A percentile compares a stretch with the other conserved stretches of the same genome.
Evolutionary conservation across 495 filamentous ascomycete genomes (phyloP).

Genomic region (Pseudotulostoma volvatum): DNA sequence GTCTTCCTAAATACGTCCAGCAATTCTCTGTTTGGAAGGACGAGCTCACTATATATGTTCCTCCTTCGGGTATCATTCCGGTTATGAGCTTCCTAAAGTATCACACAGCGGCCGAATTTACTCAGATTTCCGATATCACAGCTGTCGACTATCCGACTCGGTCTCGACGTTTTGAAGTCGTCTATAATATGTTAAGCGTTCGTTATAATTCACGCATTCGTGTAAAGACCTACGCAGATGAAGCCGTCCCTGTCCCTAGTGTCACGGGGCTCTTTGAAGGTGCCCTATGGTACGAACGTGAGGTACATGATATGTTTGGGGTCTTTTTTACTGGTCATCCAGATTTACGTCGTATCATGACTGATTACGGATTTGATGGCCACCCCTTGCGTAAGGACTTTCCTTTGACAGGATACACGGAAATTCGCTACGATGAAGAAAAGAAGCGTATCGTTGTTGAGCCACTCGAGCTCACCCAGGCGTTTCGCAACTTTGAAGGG

Average conservation of each 20-base stretch:
- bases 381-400: conserved; percentile 97
- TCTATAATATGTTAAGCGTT: conserved; percentile 93
- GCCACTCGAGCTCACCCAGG: conserved; percentile 92
- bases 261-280: conserved; percentile 77
- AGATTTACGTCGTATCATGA: conserved; percentile 96
- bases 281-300: conserved; percentile 97
- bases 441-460: conserved; percentile 99
- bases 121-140: conserved; percentile 79
- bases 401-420: conserved; percentile 94
- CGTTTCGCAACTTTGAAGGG: conserved; percentile 96
- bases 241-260: conserved; percentile 86
- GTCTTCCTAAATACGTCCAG: conserved; percentile 93
- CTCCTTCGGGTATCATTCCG: conserved; percentile 72
- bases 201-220: conserved; percentile 92
- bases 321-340: conserved; percentile 94
- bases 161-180: conserved; percentile 89
- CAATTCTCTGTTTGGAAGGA: conserved; percentile 99
- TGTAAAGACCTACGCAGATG: conserved; percentile 97
- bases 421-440: conserved; percentile 95
- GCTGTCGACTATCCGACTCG: conserved; percentile 90
- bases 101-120: conserved; percentile 94
- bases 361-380: conserved; percentile 97
- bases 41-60: conserved; percentile 84
- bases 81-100: conserved; percentile 93
- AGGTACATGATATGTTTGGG: conserved; percentile 94